A percentile compares a stretch with the other conserved stretches of the same genome.
Evolutionary conservation across 176 grass and related monocot species (phyloP).

Genomic region (barley (Hordeum vulgare)): DNA sequence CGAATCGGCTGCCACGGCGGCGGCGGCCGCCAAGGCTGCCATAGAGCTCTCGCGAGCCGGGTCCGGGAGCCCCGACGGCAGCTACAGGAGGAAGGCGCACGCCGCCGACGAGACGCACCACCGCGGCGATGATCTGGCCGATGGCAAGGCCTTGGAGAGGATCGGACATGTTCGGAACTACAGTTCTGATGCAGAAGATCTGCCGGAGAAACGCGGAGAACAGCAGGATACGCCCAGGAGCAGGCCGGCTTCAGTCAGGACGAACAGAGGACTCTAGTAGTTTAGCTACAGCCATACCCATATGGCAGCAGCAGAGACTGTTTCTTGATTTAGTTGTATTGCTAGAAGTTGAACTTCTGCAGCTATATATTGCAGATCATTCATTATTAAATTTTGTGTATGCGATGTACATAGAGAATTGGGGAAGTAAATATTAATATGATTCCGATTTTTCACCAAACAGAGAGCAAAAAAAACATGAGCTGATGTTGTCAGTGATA

Average conservation of each 20-base stretch:
- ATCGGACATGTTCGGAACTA: not conserved
- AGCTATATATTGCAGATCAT: not conserved
- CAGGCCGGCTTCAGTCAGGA: slow-evolving; percentile 33
- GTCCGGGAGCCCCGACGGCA: not conserved
- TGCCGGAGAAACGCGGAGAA: not conserved
- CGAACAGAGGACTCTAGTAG: slow-evolving; percentile 16
- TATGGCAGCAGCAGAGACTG: not conserved
- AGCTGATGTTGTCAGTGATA: not conserved
- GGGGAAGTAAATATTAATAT: not conserved
- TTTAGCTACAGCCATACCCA: not conserved
- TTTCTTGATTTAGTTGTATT: not conserved
- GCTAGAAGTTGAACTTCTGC: not conserved
- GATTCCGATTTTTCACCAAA: not conserved
- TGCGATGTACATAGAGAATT: not conserved
- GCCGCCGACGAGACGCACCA: not conserved
- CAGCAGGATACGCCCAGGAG: not conserved
- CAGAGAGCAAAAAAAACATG: not conserved
- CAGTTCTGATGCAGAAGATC: slow-evolving; percentile 19
- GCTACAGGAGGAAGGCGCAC: not conserved
- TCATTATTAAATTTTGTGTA: not conserved
- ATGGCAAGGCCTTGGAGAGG: not conserved
- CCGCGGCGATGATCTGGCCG: not conserved
- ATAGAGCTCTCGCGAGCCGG: slow-evolving; percentile 61
- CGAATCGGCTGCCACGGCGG: slow-evolving; percentile 60
- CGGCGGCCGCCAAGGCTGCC: slow-evolving; percentile 71